These are phyloP conservation scores for Leccinum fallax DNA, from an alignment of 1,284 basidiomycete species.

Conservation along the genomic window DNA sequence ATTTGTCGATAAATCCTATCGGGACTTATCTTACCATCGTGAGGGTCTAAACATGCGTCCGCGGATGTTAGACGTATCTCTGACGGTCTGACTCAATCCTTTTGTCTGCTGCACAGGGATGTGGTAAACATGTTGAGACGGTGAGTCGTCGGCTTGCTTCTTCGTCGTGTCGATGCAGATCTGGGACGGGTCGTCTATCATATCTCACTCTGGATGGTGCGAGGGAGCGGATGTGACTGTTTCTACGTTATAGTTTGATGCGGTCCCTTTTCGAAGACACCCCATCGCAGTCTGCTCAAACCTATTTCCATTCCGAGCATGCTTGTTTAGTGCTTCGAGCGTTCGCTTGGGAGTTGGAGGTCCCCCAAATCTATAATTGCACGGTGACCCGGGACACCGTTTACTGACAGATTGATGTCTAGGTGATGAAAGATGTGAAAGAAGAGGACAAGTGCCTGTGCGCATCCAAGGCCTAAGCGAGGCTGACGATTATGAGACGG, in stretches of 20 bases:
- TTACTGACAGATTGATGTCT: conserved; percentile 53
- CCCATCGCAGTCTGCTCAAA: conserved; percentile 32
- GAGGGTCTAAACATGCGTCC: conserved; percentile 11
- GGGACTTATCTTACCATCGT: conserved; percentile 9
- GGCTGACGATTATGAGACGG: background rate
- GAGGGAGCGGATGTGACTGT: conserved; percentile 14
- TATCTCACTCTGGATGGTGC: conserved; percentile 7
- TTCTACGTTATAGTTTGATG: conserved; percentile 37
- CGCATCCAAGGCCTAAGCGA: conserved; percentile 29
- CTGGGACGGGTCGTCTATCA: conserved; percentile 15
- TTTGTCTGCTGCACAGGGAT: conserved; percentile 51
- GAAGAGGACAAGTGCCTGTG: conserved; percentile 72
- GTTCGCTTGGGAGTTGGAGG: conserved; percentile 27
- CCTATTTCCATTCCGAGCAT: conserved; percentile 19
- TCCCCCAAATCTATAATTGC: conserved; percentile 30
- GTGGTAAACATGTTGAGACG: conserved; percentile 62
- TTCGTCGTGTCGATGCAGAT: conserved; percentile 22
- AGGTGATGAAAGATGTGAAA: conserved; percentile 48
- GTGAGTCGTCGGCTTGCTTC: conserved; percentile 44
- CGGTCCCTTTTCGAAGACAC: conserved; percentile 40
- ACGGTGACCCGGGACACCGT: conserved; percentile 24
- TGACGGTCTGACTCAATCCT: conserved; percentile 9
- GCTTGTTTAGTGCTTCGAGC: conserved; percentile 19
- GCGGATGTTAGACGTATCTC: conserved; percentile 21
- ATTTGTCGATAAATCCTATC: conserved; percentile 18